Conservation (phyloP, 176 grass and related monocot genomes). For the Lolium rigidum region DNA sequence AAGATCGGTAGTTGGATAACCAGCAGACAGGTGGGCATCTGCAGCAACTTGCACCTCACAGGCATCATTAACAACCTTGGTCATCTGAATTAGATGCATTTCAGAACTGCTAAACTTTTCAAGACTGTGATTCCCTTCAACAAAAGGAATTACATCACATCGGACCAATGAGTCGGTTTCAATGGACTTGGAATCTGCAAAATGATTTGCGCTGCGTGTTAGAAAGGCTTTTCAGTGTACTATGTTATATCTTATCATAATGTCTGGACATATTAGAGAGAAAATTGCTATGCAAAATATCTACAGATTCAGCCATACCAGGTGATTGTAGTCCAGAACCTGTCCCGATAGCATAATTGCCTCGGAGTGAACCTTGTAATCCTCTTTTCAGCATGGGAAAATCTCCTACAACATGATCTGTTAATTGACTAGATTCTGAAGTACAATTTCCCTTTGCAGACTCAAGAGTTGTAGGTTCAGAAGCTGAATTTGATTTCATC, state of each 20-base stretch:
- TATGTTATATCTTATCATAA: slow-evolving; percentile 21
- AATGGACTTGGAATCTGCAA: slow-evolving; percentile 32
- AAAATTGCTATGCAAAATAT: slow-evolving; percentile 29
- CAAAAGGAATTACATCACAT: slow-evolving; percentile 7
- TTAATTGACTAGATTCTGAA: slow-evolving; percentile 47
- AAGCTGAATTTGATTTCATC: slow-evolving; percentile 41
- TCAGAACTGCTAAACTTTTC: slow-evolving; percentile 34
- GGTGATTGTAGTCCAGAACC: slow-evolving; percentile 39
- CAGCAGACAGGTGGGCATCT: slow-evolving; percentile 48
- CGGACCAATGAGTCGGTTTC: slow-evolving; percentile 13
- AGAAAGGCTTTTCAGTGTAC: slow-evolving; percentile 10
- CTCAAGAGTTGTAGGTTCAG: slow-evolving; percentile 40
- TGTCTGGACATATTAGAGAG: slow-evolving; percentile 34
- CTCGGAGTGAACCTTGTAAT: slow-evolving; percentile 19
- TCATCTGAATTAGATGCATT: slow-evolving; percentile 55
- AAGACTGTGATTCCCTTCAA: slow-evolving; percentile 21
- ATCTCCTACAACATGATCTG: slow-evolving; percentile 27
- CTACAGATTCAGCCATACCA: slow-evolving; percentile 41
- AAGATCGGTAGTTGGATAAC: slow-evolving; percentile 58
- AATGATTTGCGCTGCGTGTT: slow-evolving; percentile 31
- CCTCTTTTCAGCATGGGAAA: slow-evolving; percentile 50
- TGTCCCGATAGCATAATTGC: slow-evolving; percentile 18
- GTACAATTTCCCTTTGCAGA: slow-evolving; percentile 37
- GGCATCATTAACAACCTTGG: slow-evolving; percentile 51
- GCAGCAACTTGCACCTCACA: slow-evolving; percentile 54